A percentile compares a stretch with the other conserved stretches of the same genome.
Conservation (phyloP, 805 yeast species). For the Lachancea fermentati region DNA sequence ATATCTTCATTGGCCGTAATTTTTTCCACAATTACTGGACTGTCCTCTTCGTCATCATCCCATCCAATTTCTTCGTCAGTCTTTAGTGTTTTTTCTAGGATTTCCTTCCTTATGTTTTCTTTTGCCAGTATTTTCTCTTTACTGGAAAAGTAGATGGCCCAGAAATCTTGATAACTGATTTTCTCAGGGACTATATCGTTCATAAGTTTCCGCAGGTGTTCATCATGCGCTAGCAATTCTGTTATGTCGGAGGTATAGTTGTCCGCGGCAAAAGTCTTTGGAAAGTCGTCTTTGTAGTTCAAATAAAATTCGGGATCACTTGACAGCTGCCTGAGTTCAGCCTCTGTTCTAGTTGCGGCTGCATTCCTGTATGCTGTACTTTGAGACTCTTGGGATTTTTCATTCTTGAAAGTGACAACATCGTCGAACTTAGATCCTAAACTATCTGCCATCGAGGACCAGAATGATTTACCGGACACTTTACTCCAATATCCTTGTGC, state of each 20-base stretch:
- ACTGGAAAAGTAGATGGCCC: conserved; percentile 64
- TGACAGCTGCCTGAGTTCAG: conserved; percentile 53
- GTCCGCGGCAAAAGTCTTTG: conserved; percentile 36
- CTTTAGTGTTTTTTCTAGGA: conserved; percentile 38
- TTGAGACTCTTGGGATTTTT: conserved; percentile 15
- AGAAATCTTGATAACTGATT: conserved; percentile 56
- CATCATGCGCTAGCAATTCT: conserved; percentile 41
- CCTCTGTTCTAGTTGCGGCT: conserved; percentile 52
- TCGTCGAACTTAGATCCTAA: conserved; percentile 20
- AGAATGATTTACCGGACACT: conserved; percentile 23
- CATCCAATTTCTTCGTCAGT: conserved; percentile 34
- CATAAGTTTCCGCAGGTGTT: conserved; percentile 50
- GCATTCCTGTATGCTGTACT: conserved; percentile 41
- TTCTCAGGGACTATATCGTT: conserved; percentile 61
- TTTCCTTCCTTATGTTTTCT: conserved; percentile 60
- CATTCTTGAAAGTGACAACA: conserved; percentile 15
- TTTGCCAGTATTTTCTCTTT: conserved; percentile 49
- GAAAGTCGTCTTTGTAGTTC: conserved; percentile 20
- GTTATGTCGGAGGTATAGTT: conserved; percentile 47
- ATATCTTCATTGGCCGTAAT: neutral
- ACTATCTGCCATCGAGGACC: conserved; percentile 22
- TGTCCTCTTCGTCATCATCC: conserved; percentile 36
- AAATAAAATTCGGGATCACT: conserved; percentile 43
- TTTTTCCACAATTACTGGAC: conserved; percentile 11
- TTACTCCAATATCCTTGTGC: conserved; percentile 45